Base-by-base conservation (phyloP, 306 rosid genomes). In the Urtica urens region DNA sequence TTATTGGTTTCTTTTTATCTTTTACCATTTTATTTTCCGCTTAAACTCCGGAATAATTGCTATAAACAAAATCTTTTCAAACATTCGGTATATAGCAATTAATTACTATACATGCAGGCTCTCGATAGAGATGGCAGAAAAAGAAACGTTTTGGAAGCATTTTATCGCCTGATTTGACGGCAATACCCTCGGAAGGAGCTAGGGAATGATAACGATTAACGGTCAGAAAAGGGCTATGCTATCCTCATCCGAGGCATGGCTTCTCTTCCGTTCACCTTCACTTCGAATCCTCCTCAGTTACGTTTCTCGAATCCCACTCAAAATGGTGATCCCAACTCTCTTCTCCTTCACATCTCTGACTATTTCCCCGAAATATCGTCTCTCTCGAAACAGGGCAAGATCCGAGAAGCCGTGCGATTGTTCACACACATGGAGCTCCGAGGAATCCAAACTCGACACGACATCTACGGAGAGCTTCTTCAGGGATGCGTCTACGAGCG, bases 401-500 rank as follows among this genome's bases (percentile, higher is more conserved):
- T 75, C 55, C 70, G 16, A 44, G 63, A 59, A 52, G 85, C 96
- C 11, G 38, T 80, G 7, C 30, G 56, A 34, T 55, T 78, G 12
- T 60, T 76, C 7, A 16, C 71, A 23, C 53, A 69, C 48, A 47
- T 72, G 75, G 80, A 62, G 27, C 53, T 53, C 11, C 28, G 27
- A 20, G 17, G 43, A 46, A 45, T 62, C 51, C 33, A 19, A 10
- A 23, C 57, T 6, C 82, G 76, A 20, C 82, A 79, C 3, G 76
- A 57, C 69, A 31, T 83, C 2, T 83, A 72, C 53, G 86, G 86
- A 0, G 80, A 74, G 44, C 78, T 87, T 17, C 93, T 87, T 15
- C 96, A 87, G 60, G 83, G 76, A 13, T 83, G 94, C 53, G 85
- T 87, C 33, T 69, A 72, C 68, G 73, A 72, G 16, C 71, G 94